Conservation (phyloP, 2,329 filamentous ascomycete species). For the Lasiodiplodia hormozganensis region DNA sequence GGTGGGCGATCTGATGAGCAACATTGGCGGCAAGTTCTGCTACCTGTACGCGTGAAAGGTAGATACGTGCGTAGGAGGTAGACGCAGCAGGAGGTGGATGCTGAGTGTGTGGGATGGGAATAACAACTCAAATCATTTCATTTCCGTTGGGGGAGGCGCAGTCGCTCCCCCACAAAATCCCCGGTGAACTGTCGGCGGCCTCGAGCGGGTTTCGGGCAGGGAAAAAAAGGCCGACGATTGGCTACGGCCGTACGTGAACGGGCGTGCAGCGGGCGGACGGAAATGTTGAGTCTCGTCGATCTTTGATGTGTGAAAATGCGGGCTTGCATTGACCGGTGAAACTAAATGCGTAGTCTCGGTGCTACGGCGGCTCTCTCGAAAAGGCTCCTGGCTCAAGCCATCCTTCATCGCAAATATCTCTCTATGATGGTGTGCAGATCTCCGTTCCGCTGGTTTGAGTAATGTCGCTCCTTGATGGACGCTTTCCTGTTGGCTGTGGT, state of each 20-base stretch:
- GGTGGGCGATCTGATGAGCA: constrained; percentile 50
- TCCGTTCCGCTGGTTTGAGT: too few relatives aligned
- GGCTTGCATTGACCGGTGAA: neutral
- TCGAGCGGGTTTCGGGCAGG: too few relatives aligned
- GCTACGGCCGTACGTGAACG: neutral
- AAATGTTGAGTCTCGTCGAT: neutral
- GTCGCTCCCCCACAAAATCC: neutral
- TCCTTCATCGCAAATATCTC: too few relatives aligned
- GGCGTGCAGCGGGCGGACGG: neutral
- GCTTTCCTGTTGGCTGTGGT: too few relatives aligned
- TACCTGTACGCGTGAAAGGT: constrained; percentile 48
- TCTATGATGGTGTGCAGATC: too few relatives aligned
- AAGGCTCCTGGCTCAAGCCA: neutral
- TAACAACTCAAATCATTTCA: neutral
- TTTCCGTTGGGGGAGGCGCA: neutral
- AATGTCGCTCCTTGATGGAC: too few relatives aligned
- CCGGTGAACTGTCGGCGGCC: neutral
- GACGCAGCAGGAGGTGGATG: too few relatives aligned
- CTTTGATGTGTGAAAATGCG: neutral
- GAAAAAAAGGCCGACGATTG: neutral
- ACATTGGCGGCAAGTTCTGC: constrained; percentile 53
- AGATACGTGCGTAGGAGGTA: neutral
- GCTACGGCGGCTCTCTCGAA: neutral
- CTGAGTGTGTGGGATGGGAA: neutral
- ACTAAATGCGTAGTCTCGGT: neutral